Evolutionary conservation across 768 basidiomycete species (phyloP), one percentile per base, ranked within the genome.

Genomic region (Termitomyces titanicus): DNA sequence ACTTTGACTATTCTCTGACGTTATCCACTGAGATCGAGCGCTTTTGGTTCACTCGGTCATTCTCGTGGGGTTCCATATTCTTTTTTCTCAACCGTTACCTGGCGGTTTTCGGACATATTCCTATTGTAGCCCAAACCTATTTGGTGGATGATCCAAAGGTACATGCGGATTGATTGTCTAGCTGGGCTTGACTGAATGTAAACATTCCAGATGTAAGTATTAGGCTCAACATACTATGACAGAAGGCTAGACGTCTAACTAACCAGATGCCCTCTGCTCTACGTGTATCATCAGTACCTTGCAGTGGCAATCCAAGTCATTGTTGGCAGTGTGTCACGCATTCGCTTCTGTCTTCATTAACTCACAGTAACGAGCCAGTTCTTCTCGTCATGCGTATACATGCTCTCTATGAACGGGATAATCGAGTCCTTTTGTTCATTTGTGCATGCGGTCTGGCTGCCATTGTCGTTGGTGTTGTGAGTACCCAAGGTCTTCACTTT

Each of bases 1-100:
- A 77, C 42, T 82, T 81, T 53, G 82, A 83, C 61, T 81, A 78
- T 53, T 22, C 71, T 9, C 64, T 83, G 50, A 84, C 82, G 0
- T 54, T 83, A 0, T 53, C 62, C 2, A 56, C 60, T 8, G 82
- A 84, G 63, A 62, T 76, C 24, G 68, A 70, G n/a, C 68, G 72
- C 6, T 79, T 77, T 63, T 83, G 82, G 81, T 57, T 37, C 11
- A 56, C 63, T 37, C 54, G 57, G 3, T 64, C 60, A 11, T 35
- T 72, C 3, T 70, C 69, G 13, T 72, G 69, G 68, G 68, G 60
- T 6, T 70, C 68, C 13, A 49, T 64, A n/a, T 66, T 80, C 33
- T 80, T 80, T 63, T 72, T 75, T 49, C 40, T 72, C 42, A 80
- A 76, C 51, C 76, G 79, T 11, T 82, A 80, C 53, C 38, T 74